These are phyloP conservation scores for Verruconis gallopava DNA, from an alignment of 2,329 filamentous ascomycete genomes.

Conservation along the genomic window DNA sequence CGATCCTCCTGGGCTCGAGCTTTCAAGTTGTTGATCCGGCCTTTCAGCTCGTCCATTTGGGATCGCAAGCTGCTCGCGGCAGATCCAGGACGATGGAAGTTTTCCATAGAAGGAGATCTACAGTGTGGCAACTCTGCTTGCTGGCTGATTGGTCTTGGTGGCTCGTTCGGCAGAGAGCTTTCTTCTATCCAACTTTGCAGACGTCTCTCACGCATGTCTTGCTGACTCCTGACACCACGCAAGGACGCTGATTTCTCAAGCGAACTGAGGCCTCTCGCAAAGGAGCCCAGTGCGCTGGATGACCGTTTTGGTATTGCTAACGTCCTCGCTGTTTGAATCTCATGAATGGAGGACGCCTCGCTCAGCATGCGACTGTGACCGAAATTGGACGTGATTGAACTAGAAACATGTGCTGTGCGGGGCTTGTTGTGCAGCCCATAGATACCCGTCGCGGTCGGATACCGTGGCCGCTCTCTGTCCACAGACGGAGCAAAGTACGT, in stretches of 20 bases:
- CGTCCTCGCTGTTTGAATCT: conserved; percentile 13
- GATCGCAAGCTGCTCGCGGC: conserved; percentile 63
- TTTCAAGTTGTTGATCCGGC: conserved; percentile 68
- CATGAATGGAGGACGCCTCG: conserved; percentile 22
- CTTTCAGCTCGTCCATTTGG: conserved; percentile 75
- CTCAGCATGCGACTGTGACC: conserved; percentile 28
- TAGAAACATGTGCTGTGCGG: background rate
- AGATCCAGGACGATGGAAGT: conserved; percentile 52
- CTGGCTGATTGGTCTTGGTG: conserved; percentile 1
- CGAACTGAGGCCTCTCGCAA: conserved; percentile 15
- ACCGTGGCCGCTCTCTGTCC: conserved; percentile 1
- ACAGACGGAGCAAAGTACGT: background rate
- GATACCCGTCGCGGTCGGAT: background rate
- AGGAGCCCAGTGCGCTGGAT: conserved; percentile 26
- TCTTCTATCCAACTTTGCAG: conserved; percentile 8
- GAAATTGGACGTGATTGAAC: conserved; percentile 1
- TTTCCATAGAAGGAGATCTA: conserved; percentile 15
- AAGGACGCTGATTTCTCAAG: conserved; percentile 8
- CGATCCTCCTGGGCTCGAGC: conserved; percentile 69
- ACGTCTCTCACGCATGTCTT: conserved; percentile 23
- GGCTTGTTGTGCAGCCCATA: conserved; percentile 2
- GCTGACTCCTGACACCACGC: conserved; percentile 19
- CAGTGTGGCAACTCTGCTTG: conserved; percentile 18
- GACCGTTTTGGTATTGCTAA: conserved; percentile 20
- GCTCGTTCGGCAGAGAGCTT: conserved; percentile 18